These are phyloP conservation scores for Neurospora sublineolata DNA, from an alignment of 495 filamentous ascomycete species.

Conservation along the genomic window DNA sequence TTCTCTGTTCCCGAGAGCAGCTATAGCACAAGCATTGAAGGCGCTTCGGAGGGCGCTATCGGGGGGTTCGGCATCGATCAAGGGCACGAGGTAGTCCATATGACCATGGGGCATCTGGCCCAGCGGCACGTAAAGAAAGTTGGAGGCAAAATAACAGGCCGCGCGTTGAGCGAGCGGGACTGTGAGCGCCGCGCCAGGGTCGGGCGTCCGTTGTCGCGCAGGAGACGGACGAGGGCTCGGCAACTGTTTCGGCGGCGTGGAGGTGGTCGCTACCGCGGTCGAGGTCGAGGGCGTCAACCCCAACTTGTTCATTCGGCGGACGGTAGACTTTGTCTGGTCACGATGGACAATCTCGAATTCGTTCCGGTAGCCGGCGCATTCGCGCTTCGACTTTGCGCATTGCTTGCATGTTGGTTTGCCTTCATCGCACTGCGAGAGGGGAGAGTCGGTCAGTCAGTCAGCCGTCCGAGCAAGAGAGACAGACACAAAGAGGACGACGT, in stretches of 20 bases:
- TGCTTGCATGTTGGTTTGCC: conserved; percentile 54
- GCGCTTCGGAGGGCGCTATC: conserved; percentile 42
- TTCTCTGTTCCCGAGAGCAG: conserved; percentile 34
- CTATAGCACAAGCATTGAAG: conserved; percentile 49
- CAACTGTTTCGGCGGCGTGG: not conserved
- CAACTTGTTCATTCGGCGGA: conserved; percentile 31
- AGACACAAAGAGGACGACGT: conserved; percentile 7
- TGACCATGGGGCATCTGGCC: conserved; percentile 33
- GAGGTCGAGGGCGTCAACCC: not conserved
- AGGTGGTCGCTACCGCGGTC: no score
- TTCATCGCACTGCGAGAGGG: conserved; percentile 48
- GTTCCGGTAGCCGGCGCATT: conserved; percentile 54
- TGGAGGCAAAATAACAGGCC: conserved; percentile 40
- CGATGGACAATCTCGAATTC: conserved; percentile 60
- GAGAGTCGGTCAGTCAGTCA: not conserved
- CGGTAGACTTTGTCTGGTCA: conserved; percentile 49
- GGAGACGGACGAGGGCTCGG: not conserved
- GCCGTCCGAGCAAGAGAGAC: not conserved
- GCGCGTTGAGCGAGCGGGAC: conserved; percentile 38
- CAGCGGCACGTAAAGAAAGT: conserved; percentile 42
- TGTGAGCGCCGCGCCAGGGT: conserved; percentile 11
- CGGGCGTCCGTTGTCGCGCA: not conserved
- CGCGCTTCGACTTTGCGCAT: conserved; percentile 52
- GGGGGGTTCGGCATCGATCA: conserved; percentile 34
- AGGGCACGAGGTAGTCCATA: conserved; percentile 45